Evolutionary conservation across 768 basidiomycete species (phyloP).

Genomic region (Lyophyllum semitale): DNA sequence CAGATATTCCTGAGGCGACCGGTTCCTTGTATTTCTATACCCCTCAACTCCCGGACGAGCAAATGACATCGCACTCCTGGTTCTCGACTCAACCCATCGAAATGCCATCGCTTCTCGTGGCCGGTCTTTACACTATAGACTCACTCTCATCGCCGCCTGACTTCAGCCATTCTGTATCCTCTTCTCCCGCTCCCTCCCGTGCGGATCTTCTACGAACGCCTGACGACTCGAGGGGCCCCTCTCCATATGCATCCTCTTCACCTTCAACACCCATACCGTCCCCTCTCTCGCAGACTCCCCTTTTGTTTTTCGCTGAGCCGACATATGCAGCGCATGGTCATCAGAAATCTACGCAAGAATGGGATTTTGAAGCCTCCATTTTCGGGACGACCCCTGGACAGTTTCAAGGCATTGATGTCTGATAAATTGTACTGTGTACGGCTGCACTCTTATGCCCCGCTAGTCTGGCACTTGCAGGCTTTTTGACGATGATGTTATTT

Average conservation of each 20-base stretch:
- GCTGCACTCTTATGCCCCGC: background rate
- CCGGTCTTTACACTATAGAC: slow-evolving; percentile 14
- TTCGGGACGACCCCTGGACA: slow-evolving; percentile 3
- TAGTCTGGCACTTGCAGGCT: slow-evolving; percentile 7
- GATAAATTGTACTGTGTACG: background rate
- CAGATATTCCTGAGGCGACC: background rate
- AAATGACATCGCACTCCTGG: background rate
- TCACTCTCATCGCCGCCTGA: slow-evolving; percentile 9
- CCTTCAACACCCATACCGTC: slow-evolving; percentile 4
- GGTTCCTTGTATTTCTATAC: background rate
- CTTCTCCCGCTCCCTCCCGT: slow-evolving; percentile 9
- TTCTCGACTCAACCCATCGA: background rate
- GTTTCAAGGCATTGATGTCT: slow-evolving; percentile 5
- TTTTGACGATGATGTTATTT: background rate
- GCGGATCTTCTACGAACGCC: background rate
- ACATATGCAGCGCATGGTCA: background rate
- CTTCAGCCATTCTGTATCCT: slow-evolving; percentile 12
- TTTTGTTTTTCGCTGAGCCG: slow-evolving; percentile 1
- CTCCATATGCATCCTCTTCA: background rate
- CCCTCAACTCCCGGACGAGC: background rate
- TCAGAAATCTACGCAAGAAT: background rate
- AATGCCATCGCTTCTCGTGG: background rate
- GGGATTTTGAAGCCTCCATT: slow-evolving; percentile 12
- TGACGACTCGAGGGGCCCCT: background rate
- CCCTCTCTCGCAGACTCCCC: background rate